Percentiles rank a stretch among this genome's conserved stretches.
Conservation (phyloP, 306 rosid species). For the Arachis hypogaea region DNA sequence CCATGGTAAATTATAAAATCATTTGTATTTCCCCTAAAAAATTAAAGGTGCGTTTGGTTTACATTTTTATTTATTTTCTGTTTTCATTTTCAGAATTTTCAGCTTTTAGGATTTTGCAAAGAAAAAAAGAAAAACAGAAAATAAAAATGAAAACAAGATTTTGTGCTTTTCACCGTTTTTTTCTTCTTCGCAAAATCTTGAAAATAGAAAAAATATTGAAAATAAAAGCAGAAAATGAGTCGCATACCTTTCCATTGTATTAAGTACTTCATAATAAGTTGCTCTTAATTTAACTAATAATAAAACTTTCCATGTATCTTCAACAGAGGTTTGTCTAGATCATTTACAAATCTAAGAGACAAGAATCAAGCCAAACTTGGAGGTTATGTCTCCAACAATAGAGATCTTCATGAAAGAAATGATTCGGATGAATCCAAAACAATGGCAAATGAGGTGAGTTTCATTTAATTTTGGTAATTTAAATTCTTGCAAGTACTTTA, state of each 20-base stretch:
- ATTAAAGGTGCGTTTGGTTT: too few relatives aligned
- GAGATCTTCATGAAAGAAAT: slow-evolving; percentile 64
- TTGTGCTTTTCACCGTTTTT: too few relatives aligned
- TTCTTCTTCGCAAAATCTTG: too few relatives aligned
- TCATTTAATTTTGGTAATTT: not conserved
- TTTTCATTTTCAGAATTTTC: too few relatives aligned
- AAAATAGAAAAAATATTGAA: not conserved
- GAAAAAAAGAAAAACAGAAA: too few relatives aligned
- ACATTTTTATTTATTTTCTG: too few relatives aligned
- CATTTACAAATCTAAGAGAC: slow-evolving; percentile 85
- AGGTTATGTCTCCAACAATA: slow-evolving; percentile 52
- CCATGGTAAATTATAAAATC: too few relatives aligned
- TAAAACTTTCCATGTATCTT: slow-evolving; percentile 30
- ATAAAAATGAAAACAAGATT: too few relatives aligned
- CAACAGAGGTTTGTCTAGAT: slow-evolving; percentile 80
- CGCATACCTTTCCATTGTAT: not conserved
- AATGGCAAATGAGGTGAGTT: slow-evolving; percentile 63
- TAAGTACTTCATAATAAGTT: slow-evolving; percentile 19
- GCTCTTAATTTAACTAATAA: slow-evolving; percentile 20
- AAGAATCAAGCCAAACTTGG: slow-evolving; percentile 60
- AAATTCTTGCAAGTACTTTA: slow-evolving; percentile 22
- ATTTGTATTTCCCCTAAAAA: too few relatives aligned
- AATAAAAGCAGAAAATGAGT: not conserved
- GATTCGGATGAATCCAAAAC: slow-evolving; percentile 53
- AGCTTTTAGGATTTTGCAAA: too few relatives aligned